Evolutionary conservation across 768 basidiomycete genomes (phyloP).

Genomic region (Kwoniella sp.): DNA sequence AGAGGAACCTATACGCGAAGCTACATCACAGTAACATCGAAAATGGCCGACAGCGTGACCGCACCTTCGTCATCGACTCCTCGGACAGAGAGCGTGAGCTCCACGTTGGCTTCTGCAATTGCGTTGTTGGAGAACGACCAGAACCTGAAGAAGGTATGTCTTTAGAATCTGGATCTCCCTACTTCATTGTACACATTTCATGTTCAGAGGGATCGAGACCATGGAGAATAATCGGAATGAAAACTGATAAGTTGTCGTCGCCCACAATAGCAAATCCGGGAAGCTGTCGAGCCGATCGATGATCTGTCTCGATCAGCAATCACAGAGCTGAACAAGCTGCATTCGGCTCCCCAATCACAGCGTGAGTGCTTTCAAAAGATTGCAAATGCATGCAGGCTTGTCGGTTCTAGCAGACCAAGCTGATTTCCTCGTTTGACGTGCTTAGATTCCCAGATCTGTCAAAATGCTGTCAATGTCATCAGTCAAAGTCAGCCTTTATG

Average conservation of each 20-base stretch:
- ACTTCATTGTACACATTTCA: neutral
- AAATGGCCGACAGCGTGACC: neutral
- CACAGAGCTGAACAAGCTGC: constrained; percentile 42
- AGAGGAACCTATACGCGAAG: too few species aligned
- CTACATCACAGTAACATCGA: too few species aligned
- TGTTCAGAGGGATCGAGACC: too few species aligned
- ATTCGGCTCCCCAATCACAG: constrained; percentile 32
- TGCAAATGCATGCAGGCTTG: neutral
- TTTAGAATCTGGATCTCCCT: neutral
- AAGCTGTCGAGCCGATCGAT: constrained; percentile 48
- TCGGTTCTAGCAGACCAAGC: neutral
- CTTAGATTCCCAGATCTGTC: constrained; percentile 37
- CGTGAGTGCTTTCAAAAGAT: constrained; percentile 36
- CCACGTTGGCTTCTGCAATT: constrained; percentile 34
- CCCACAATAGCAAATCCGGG: constrained; percentile 31
- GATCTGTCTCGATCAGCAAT: constrained; percentile 39
- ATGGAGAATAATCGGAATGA: too few species aligned
- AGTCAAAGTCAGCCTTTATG: constrained; percentile 30
- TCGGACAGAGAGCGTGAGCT: constrained; percentile 23
- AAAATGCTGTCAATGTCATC: constrained; percentile 31
- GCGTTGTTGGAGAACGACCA: constrained; percentile 42
- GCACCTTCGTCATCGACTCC: neutral
- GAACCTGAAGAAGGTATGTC: constrained; percentile 45
- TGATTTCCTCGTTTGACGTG: neutral
- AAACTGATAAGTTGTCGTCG: neutral